Percentiles rank a stretch among this genome's conserved stretches.
Conservation (phyloP, 495 filamentous ascomycete species). For the Cudoniella acicularis region DNA sequence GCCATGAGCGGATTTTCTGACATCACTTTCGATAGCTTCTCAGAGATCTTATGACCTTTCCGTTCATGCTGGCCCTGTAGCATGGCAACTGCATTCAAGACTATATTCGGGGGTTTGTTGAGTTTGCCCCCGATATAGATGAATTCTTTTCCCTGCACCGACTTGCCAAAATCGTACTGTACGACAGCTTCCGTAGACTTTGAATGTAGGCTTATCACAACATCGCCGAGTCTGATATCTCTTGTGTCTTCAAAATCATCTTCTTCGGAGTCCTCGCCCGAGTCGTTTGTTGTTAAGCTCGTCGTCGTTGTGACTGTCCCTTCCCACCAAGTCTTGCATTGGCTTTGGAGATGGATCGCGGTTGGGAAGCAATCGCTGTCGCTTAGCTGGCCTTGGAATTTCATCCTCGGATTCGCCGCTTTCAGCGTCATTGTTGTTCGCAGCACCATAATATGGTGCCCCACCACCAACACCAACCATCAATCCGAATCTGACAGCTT, state of each 20-base stretch:
- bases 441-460: constrained; percentile 8
- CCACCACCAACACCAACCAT: constrained; percentile 26
- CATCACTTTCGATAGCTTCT: constrained; percentile 1
- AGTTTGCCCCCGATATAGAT: background rate
- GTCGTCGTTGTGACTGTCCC: constrained; percentile 30
- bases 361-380: no score
- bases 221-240: constrained; percentile 35
- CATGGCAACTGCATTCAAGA: background rate
- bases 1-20: constrained; percentile 9
- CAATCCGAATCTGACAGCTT: constrained; percentile 11
- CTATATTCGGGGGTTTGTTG: constrained; percentile 4
- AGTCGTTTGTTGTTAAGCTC: no score
- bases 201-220: constrained; percentile 28
- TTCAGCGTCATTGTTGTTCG: background rate
- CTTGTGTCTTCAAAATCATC: background rate
- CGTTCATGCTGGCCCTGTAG: background rate
- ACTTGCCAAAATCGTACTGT: constrained; percentile 23
- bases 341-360: no score
- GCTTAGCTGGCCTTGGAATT: no score
- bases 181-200: constrained; percentile 24
- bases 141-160: background rate
- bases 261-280: background rate
- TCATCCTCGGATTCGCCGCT: background rate
- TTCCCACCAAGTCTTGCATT: no score
- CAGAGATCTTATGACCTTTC: background rate